Conservation (phyloP, 1,284 basidiomycete genomes). For the Marasmius oreades region DNA sequence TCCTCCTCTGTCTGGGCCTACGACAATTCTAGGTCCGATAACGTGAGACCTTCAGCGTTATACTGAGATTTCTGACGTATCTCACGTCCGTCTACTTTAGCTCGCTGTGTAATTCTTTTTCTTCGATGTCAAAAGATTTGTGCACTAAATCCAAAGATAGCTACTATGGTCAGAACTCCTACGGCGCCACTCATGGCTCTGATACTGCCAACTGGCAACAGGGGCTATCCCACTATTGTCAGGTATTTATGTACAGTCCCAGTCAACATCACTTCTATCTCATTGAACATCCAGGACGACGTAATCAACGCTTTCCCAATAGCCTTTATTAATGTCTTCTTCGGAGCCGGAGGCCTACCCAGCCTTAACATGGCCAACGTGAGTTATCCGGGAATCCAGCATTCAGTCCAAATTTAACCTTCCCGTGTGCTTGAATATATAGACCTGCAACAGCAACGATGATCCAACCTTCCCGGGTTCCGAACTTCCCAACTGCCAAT, state of each 20-base stretch:
- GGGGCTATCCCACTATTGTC: slow-evolving; percentile 46
- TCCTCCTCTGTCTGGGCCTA: slow-evolving; percentile 10
- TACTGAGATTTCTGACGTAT: not conserved
- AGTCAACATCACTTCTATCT: not conserved
- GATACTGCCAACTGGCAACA: slow-evolving; percentile 48
- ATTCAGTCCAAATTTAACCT: not conserved
- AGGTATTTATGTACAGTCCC: slow-evolving; percentile 25
- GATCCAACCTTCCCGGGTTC: slow-evolving; percentile 50
- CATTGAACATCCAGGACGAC: slow-evolving; percentile 29
- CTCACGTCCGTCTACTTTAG: slow-evolving; percentile 15
- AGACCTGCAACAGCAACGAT: slow-evolving; percentile 47
- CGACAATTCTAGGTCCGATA: slow-evolving; percentile 29
- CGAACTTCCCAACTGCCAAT: slow-evolving; percentile 51
- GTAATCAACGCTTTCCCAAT: slow-evolving; percentile 53
- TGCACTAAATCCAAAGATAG: slow-evolving; percentile 14
- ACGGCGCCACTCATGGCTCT: slow-evolving; percentile 43
- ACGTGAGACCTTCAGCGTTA: slow-evolving; percentile 22
- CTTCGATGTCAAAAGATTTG: not conserved
- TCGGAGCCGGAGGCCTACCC: slow-evolving; percentile 50
- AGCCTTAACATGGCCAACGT: slow-evolving; percentile 61
- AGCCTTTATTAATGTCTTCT: slow-evolving; percentile 59
- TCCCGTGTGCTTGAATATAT: not conserved
- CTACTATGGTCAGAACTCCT: slow-evolving; percentile 49
- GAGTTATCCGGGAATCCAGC: slow-evolving; percentile 11
- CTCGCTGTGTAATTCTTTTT: slow-evolving; percentile 26